Conservation (phyloP, 805 yeast species). For the Metschnikowia colocasiae region DNA sequence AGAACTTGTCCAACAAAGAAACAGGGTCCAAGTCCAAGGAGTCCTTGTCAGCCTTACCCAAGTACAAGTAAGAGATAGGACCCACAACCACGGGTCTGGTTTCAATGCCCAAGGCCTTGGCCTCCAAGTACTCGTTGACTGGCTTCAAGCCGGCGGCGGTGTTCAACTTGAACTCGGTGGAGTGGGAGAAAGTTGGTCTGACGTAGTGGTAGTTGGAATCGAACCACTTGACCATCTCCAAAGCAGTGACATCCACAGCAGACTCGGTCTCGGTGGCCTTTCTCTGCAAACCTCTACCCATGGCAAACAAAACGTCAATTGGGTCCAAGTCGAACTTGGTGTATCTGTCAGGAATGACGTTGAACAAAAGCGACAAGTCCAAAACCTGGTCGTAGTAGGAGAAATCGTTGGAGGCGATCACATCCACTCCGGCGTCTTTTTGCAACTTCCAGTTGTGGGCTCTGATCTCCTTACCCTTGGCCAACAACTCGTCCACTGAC, state of each 20-base stretch:
- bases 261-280: conserved; percentile 80
- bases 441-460: conserved; percentile 97
- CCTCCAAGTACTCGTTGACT: conserved; percentile 95
- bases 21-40: conserved; percentile 93
- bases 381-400: conserved; percentile 97
- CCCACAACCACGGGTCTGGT: conserved; percentile 98
- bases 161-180: conserved; percentile 92
- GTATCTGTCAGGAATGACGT: conserved; percentile 96
- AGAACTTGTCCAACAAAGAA: conserved; percentile 77
- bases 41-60: conserved; percentile 99
- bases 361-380: conserved; percentile 88
- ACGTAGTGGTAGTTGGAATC: conserved; percentile 99
- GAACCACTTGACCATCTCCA: conserved; percentile 99
- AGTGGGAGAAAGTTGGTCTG: conserved; percentile 96
- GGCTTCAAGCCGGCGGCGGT: conserved; percentile 75
- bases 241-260: conserved; percentile 97
- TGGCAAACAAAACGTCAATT: conserved; percentile 92
- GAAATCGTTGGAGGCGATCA: conserved; percentile 97
- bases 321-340: conserved; percentile 84
- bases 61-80: conserved; percentile 89
- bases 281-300: conserved; percentile 99
- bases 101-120: conserved; percentile 91
- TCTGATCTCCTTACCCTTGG: conserved; percentile 94
- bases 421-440: conserved; percentile 93
- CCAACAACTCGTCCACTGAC: conserved; percentile 77